These are phyloP conservation scores for Cladophialophora chaetospira DNA, from an alignment of 2,329 filamentous ascomycete species.

Conservation along the genomic window DNA sequence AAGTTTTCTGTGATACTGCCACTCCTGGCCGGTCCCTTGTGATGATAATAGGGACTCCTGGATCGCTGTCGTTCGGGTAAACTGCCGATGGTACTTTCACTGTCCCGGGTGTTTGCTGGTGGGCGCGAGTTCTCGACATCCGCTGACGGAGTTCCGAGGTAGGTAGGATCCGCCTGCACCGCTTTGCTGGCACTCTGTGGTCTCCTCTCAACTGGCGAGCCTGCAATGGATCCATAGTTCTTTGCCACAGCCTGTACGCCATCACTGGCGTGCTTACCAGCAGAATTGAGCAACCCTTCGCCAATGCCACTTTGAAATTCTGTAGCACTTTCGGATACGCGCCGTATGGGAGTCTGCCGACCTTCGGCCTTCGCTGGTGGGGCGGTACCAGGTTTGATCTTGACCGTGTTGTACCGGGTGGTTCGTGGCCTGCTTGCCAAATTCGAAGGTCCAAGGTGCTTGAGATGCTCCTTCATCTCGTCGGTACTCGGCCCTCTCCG, in stretches of 20 bases:
- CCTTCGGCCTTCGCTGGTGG: constrained; percentile 39
- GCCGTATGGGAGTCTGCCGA: constrained; percentile 40
- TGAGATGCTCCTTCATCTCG: constrained; percentile 61
- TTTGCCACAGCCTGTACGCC: constrained; percentile 63
- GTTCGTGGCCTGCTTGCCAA: constrained; percentile 60
- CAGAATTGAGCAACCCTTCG: constrained; percentile 55
- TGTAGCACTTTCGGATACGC: constrained; percentile 36
- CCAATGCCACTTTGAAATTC: constrained; percentile 56
- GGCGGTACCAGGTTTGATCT: constrained; percentile 61
- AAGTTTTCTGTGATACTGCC: constrained; percentile 79
- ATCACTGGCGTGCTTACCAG: constrained; percentile 63
- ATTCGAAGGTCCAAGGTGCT: constrained; percentile 66
- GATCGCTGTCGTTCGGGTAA: constrained; percentile 34
- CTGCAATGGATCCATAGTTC: constrained; percentile 52
- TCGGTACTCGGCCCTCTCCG: constrained; percentile 55
- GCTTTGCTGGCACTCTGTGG: constrained; percentile 33
- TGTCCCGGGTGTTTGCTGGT: constrained; percentile 19
- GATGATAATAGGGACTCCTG: constrained; percentile 40
- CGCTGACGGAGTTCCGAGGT: neutral
- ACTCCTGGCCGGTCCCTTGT: constrained; percentile 61
- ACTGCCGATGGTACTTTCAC: constrained; percentile 31
- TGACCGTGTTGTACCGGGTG: constrained; percentile 64
- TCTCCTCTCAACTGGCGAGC: constrained; percentile 26
- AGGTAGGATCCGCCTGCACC: constrained; percentile 26
- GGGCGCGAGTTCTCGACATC: constrained; percentile 14